Evolutionary conservation across 805 yeast genomes (phyloP).

Genomic region (Candida xyloterini): DNA sequence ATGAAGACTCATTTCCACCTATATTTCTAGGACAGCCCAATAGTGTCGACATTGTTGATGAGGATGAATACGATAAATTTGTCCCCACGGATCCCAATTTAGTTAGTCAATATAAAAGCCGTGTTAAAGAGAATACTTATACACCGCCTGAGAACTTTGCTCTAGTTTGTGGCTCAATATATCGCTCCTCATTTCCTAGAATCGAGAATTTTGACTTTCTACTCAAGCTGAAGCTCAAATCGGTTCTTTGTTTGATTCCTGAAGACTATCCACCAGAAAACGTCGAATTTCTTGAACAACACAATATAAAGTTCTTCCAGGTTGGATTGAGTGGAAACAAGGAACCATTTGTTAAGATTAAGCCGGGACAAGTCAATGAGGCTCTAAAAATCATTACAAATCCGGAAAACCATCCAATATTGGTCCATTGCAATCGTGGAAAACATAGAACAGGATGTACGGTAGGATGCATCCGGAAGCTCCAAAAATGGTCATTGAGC

Average conservation of each 20-base stretch:
- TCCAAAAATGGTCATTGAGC: constrained; percentile 90
- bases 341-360: constrained; percentile 83
- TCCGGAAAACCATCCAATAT: constrained; percentile 85
- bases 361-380: constrained; percentile 62
- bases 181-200: constrained; percentile 87
- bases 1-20: constrained; percentile 3
- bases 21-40: constrained; percentile 1
- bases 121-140: constrained; percentile 16
- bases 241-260: constrained; percentile 81
- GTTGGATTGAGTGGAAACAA: constrained; percentile 94
- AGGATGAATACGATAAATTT: constrained; percentile 31
- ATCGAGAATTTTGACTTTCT: constrained; percentile 76
- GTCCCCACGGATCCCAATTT: constrained; percentile 26
- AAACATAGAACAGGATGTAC: constrained; percentile 96
- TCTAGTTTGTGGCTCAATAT: constrained; percentile 72
- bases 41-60: constrained; percentile 21
- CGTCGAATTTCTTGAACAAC: constrained; percentile 53
- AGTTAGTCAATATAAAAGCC: constrained; percentile 19
- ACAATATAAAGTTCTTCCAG: constrained; percentile 72
- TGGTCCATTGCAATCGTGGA: constrained; percentile 95
- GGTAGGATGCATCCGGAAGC: constrained; percentile 84
- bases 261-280: constrained; percentile 88
- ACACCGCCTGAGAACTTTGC: constrained; percentile 91
- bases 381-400: constrained; percentile 79
- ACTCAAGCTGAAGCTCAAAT: constrained; percentile 57